These are phyloP conservation scores for Sporothrix pallida DNA, from an alignment of 2,329 filamentous ascomycete genomes.

Conservation along the genomic window DNA sequence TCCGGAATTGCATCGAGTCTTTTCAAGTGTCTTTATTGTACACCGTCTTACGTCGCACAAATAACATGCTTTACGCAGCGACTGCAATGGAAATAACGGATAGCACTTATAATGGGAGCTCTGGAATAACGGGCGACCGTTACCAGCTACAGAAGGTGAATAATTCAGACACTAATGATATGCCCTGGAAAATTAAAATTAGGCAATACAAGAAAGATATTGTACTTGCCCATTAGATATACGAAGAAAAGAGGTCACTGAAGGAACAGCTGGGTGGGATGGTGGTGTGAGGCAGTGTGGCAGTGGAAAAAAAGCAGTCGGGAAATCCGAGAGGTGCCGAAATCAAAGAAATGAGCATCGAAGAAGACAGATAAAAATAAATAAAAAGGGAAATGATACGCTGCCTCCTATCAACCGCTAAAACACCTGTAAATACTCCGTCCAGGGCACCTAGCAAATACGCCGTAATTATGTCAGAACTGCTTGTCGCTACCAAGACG, in stretches of 20 bases:
- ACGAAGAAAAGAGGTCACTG: too few species aligned
- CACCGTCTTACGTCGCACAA: not conserved
- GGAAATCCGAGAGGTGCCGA: slow-evolving; percentile 12
- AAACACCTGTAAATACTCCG: not conserved
- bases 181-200: slow-evolving; percentile 1
- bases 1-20: not conserved
- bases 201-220: not conserved
- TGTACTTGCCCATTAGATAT: too few species aligned
- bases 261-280: too few species aligned
- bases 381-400: not conserved
- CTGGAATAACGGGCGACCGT: too few species aligned
- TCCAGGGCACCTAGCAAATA: not conserved
- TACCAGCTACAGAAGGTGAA: not conserved
- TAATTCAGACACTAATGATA: not conserved
- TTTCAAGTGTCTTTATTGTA: not conserved
- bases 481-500: slow-evolving; percentile 10
- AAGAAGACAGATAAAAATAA: not conserved
- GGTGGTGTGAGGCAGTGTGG: slow-evolving; percentile 18
- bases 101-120: not conserved
- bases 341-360: not conserved
- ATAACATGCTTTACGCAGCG: not conserved
- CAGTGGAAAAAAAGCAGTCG: slow-evolving; percentile 1
- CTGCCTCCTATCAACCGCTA: not conserved
- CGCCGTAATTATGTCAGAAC: not conserved
- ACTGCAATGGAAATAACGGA: not conserved